These are phyloP conservation scores for Aphanomyces invadans DNA, from an alignment of 352 stramenopile genomes.

Conservation along the genomic window DNA sequence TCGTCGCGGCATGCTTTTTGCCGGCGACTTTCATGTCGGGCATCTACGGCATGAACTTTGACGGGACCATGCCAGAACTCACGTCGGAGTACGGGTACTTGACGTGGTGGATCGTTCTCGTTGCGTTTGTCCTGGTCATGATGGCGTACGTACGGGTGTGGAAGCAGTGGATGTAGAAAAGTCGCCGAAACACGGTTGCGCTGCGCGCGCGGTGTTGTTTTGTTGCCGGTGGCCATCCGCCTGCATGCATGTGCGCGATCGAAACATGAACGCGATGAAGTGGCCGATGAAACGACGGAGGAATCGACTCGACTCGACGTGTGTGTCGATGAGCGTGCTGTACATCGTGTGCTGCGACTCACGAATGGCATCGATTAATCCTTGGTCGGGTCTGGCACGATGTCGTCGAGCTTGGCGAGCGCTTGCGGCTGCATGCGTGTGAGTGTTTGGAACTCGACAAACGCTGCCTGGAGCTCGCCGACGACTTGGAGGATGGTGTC, in stretches of 20 bases:
- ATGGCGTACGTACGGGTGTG: too few relatives aligned
- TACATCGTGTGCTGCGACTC: too few relatives aligned
- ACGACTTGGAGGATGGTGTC: conserved; percentile 69
- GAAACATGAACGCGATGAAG: too few relatives aligned
- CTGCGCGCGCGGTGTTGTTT: too few relatives aligned
- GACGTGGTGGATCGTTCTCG: conserved; percentile 60
- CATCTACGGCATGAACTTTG: conserved; percentile 86
- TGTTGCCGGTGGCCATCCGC: too few relatives aligned
- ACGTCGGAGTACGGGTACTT: conserved; percentile 63
- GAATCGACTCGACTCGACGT: too few relatives aligned
- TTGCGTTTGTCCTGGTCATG: conserved; percentile 24
- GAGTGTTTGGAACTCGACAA: conserved; percentile 68
- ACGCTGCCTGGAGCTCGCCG: conserved; percentile 58
- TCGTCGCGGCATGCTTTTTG: conserved; percentile 72
- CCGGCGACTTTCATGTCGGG: conserved; percentile 79
- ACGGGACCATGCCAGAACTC: conserved; percentile 78
- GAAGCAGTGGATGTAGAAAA: too few relatives aligned
- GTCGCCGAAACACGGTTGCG: too few relatives aligned
- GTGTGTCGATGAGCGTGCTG: too few relatives aligned
- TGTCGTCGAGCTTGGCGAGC: conserved; percentile 71
- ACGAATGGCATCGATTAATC: too few relatives aligned
- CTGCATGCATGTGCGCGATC: too few relatives aligned
- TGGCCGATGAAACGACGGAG: too few relatives aligned
- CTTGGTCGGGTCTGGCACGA: conserved; percentile 49
- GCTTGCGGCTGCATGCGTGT: conserved; percentile 49